Base-by-base conservation (phyloP, 371 early-diverging fungal species). In the Conidiobolus incongruus region DNA sequence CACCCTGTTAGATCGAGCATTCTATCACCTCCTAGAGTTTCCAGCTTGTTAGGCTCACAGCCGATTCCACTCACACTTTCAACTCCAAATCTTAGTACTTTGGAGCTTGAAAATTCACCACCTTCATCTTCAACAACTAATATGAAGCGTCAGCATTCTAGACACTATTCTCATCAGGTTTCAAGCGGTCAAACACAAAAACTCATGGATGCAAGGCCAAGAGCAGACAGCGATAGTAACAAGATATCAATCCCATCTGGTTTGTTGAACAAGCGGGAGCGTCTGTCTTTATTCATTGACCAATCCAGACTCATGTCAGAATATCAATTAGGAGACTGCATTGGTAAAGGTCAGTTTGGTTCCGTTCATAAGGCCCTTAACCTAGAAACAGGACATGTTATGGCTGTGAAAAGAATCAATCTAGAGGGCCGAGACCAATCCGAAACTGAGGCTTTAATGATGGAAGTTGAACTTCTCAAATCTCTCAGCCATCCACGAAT, bases 281-380 rank as follows among this genome's bases (percentile, higher is more conserved):
- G 43, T 2, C 17, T 43, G 3, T 43, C 43, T 16, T 21, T 43
- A 10, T 33, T 29, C 30, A 19, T 33, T 43, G 34, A 16, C 10
- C 6, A 31, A 4, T n/a, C 34, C 23, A 24, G 24, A 15, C 24
- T 23, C 11, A n/a, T 34, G 10, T n/a, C 44, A 17, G 36, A 49
- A 38, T 49, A 70, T 67, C 80, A 86, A 65, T 63, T 85, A 8
- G 88, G 90, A 5, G 81, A 85, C 45, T 85, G 82, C 46, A 81
- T 91, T 21, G 92, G 92, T 2, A 75, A 80, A 50, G 92, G 92
- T 2, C 88, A 87, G 34, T 88, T 86, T 54, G 92, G 87, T 7
- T 56, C 77, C 0, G 92, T 91, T 1, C 81, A 82, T 53, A 66
- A 82, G 26, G 86, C 80, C 1, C 62, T 93, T 10, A 81, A 91